phyloP scores from a whole-genome alignment of 2,329 filamentous ascomycete genomes.

The Blastomyces parvus region DNA sequence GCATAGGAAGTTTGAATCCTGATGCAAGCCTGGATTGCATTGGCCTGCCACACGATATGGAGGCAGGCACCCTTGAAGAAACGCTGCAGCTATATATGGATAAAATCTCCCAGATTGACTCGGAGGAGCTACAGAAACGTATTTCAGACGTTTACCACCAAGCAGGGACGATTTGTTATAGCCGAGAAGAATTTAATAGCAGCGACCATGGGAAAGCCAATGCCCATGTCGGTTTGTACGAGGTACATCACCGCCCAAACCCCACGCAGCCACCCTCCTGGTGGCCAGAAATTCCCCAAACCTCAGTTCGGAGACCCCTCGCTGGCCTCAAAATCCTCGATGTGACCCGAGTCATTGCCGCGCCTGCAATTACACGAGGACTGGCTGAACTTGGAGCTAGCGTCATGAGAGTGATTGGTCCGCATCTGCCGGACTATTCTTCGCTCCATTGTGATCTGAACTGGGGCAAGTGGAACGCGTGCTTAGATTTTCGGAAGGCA shows the following conservation, averaged over 20 bases:
- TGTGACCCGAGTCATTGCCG: constrained; percentile 42
- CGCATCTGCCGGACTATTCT: constrained; percentile 34
- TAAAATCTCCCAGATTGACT: neutral
- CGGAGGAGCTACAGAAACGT: constrained; percentile 31
- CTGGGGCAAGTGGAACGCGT: constrained; percentile 42
- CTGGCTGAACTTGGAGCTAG: constrained; percentile 40
- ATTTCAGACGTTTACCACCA: neutral
- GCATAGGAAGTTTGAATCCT: neutral
- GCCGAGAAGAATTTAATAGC: constrained; percentile 29
- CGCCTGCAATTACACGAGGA: constrained; percentile 35
- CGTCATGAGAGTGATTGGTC: constrained; percentile 27
- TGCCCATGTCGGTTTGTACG: constrained; percentile 34
- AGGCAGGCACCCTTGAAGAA: constrained; percentile 4
- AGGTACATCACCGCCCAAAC: constrained; percentile 24
- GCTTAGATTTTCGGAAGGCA: constrained; percentile 36
- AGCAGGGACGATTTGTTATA: constrained; percentile 33
- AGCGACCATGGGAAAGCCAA: constrained; percentile 38
- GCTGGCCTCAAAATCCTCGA: constrained; percentile 42
- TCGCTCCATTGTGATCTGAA: constrained; percentile 38
- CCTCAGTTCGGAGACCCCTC: constrained; percentile 33
- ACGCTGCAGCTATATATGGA: neutral
- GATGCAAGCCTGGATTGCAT: neutral
- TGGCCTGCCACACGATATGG: neutral
- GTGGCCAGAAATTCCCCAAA: constrained; percentile 33
- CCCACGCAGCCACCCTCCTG: constrained; percentile 26